Conservation (phyloP, 1,284 basidiomycete genomes). For the Sporisorium reilianum region DNA sequence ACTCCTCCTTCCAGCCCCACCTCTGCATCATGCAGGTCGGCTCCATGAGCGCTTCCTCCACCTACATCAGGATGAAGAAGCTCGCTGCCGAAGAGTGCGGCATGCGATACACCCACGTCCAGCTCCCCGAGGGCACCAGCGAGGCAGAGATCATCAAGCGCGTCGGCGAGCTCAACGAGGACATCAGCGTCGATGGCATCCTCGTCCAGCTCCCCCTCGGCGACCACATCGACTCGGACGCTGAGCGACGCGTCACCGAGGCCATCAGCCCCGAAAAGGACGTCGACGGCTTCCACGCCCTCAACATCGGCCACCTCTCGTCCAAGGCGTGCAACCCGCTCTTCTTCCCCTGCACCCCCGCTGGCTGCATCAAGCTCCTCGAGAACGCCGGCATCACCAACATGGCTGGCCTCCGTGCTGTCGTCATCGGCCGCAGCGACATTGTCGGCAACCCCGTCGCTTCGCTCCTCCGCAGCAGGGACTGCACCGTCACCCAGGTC, state of each 20-base stretch:
- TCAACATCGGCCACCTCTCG: constrained; percentile 95
- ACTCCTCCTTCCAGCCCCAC: constrained; percentile 87
- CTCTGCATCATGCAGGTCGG: constrained; percentile 96
- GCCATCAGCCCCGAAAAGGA: constrained; percentile 95
- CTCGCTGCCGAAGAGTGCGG: constrained; percentile 96
- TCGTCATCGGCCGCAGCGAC: constrained; percentile 95
- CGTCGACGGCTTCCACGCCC: constrained; percentile 99
- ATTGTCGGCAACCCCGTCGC: constrained; percentile 97
- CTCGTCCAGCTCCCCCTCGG: constrained; percentile 97
- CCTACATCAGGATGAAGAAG: constrained; percentile 97
- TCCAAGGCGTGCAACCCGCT: constrained; percentile 90
- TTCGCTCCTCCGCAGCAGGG: constrained; percentile 86
- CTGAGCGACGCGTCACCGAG: constrained; percentile 91
- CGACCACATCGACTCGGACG: constrained; percentile 83
- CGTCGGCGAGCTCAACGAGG: constrained; percentile 85
- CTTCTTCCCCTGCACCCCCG: constrained; percentile 95
- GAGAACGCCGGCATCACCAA: constrained; percentile 81
- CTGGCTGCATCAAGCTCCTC: constrained; percentile 89
- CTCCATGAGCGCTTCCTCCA: constrained; percentile 85
- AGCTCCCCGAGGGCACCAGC: constrained; percentile 76
- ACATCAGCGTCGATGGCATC: constrained; percentile 86
- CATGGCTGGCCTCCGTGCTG: constrained; percentile 76
- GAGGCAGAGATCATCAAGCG: constrained; percentile 82
- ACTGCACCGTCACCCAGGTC: constrained; percentile 98
- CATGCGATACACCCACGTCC: constrained; percentile 86